Conservation (phyloP, 192 early-diverging fungal genomes). For the Podila epicladia region DNA sequence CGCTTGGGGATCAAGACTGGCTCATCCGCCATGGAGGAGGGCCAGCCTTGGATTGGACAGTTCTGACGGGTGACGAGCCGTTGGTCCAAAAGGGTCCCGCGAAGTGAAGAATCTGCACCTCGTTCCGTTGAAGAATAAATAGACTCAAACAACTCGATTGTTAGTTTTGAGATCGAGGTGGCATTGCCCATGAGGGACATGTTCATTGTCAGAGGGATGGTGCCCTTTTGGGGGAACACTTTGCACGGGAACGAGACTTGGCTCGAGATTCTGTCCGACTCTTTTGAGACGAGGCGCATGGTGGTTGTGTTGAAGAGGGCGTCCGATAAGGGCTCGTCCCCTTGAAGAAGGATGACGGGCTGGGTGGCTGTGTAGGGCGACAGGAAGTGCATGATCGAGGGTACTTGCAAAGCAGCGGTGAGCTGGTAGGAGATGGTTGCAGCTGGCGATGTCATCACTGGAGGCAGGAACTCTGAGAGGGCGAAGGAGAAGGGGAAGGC, state of each 20-base stretch:
- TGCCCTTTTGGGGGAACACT: conserved; percentile 32
- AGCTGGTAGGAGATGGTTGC: conserved; percentile 33
- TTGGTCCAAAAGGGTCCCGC: conserved; percentile 16
- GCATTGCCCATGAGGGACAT: conserved; percentile 32
- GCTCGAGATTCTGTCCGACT: conserved; percentile 11
- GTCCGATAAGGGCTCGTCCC: conserved; percentile 26
- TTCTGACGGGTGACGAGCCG: conserved; percentile 42
- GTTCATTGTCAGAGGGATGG: conserved; percentile 30
- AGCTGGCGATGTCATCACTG: conserved; percentile 22
- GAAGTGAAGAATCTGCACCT: neutral
- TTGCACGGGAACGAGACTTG: conserved; percentile 30
- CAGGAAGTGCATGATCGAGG: conserved; percentile 22
- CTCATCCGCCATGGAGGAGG: conserved; percentile 20
- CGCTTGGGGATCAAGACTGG: conserved; percentile 29
- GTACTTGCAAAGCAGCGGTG: conserved; percentile 18
- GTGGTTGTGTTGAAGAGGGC: conserved; percentile 21
- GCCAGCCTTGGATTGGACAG: conserved; percentile 28
- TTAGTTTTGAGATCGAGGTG: conserved; percentile 17
- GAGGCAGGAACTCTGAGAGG: conserved; percentile 10
- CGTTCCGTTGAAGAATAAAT: conserved; percentile 1
- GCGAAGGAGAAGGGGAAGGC: conserved; percentile 32
- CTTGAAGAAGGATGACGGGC: conserved; percentile 33
- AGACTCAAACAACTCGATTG: conserved; percentile 28
- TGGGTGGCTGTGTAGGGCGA: conserved; percentile 9
- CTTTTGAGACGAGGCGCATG: conserved; percentile 11